Evolutionary conservation across 352 stramenopile species (phyloP).

Genomic region (Pythium phragmitis): DNA sequence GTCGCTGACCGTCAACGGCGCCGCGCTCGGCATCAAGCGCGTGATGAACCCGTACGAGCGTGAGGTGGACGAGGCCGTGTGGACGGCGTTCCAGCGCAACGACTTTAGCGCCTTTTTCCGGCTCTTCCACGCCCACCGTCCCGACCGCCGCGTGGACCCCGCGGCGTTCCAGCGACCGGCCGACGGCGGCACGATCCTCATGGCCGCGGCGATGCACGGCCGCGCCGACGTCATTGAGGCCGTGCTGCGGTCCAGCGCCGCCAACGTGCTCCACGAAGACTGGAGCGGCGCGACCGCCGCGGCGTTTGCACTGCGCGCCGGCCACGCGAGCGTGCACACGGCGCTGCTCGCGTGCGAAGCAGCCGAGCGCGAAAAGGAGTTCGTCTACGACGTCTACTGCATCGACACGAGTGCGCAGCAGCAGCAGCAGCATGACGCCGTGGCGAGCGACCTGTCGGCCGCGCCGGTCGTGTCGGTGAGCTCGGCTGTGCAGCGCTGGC

Average conservation of each 20-base stretch:
- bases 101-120: slow-evolving; percentile 81
- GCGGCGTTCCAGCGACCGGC: slow-evolving; percentile 67
- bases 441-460: slow-evolving; percentile 20
- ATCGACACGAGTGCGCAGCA: slow-evolving; percentile 63
- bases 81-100: slow-evolving; percentile 72
- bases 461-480: slow-evolving; percentile 70
- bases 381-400: slow-evolving; percentile 86
- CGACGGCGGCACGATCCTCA: slow-evolving; percentile 72
- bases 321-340: slow-evolving; percentile 56
- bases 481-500: slow-evolving; percentile 75
- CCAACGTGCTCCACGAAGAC: slow-evolving; percentile 60
- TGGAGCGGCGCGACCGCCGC: slow-evolving; percentile 58
- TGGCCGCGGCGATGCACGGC: slow-evolving; percentile 73
- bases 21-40: slow-evolving; percentile 49
- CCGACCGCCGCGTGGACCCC: slow-evolving; percentile 43
- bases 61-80: slow-evolving; percentile 77
- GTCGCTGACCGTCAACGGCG: slow-evolving; percentile 54
- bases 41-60: slow-evolving; percentile 81
- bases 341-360: slow-evolving; percentile 73
- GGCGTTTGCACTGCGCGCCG: slow-evolving; percentile 53
- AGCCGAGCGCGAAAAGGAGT: slow-evolving; percentile 76
- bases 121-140: slow-evolving; percentile 44
- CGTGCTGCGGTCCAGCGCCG: slow-evolving; percentile 45
- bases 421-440: slow-evolving; percentile 12
- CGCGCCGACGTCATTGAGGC: slow-evolving; percentile 79